These are phyloP conservation scores for Rehmannia glutinosa DNA, from an alignment of 257 asterid genomes.

Conservation along the genomic window DNA sequence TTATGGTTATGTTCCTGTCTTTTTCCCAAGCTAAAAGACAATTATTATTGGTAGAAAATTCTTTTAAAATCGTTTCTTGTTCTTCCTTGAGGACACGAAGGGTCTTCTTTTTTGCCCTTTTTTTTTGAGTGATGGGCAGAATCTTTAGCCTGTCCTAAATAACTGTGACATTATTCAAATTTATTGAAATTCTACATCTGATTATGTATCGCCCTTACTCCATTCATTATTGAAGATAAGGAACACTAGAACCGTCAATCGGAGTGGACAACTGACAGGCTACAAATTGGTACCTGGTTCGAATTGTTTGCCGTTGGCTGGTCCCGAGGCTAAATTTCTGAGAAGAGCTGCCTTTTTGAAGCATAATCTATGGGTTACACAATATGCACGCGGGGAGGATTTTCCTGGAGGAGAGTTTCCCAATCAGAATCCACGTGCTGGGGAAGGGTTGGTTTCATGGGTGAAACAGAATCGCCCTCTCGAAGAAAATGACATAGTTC, in stretches of 20 bases:
- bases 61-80: neutral
- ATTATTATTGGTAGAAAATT: neutral
- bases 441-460: constrained; percentile 96
- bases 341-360: constrained; percentile 94
- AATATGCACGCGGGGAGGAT: constrained; percentile 81
- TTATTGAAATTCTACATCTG: neutral
- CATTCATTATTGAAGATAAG: constrained; percentile 49
- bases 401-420: constrained; percentile 99
- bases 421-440: constrained; percentile 94
- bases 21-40: neutral
- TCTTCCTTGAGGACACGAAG: constrained; percentile 5
- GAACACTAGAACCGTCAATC: constrained; percentile 84
- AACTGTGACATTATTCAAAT: neutral
- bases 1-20: neutral
- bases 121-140: neutral
- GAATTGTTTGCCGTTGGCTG: constrained; percentile 87
- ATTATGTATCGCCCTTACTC: neutral
- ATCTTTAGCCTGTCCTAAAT: neutral
- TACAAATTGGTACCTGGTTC: constrained; percentile 92
- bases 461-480: constrained; percentile 79
- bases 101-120: neutral
- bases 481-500: constrained; percentile 86
- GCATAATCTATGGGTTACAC: constrained; percentile 96
- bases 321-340: constrained; percentile 87
- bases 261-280: constrained; percentile 90